phyloP scores from a whole-genome alignment of 306 rosid genomes.

The Betula pendula region DNA sequence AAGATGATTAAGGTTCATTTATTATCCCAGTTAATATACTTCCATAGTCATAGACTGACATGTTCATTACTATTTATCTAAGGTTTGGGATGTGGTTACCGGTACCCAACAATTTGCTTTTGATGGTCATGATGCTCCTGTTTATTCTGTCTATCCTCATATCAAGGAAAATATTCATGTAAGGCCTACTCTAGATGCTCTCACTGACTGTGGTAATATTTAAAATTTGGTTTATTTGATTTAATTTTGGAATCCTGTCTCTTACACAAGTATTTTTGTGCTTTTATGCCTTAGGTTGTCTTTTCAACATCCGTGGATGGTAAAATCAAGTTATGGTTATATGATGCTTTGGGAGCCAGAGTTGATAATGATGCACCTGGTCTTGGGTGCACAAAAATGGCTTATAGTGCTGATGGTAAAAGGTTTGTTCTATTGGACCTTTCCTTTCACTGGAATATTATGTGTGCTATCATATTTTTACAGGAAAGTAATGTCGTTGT shows the following conservation, averaged over 20 bases:
- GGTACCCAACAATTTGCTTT: slow-evolving; percentile 16
- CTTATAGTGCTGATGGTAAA: slow-evolving; percentile 28
- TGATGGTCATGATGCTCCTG: slow-evolving; percentile 30
- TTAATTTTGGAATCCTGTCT: background rate
- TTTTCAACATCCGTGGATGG: slow-evolving; percentile 19
- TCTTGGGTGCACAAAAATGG: slow-evolving; percentile 11
- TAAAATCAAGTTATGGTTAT: slow-evolving; percentile 35
- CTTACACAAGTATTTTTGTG: too few species aligned
- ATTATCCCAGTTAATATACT: background rate
- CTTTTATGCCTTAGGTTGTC: slow-evolving; percentile 25
- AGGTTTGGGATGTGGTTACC: slow-evolving; percentile 34
- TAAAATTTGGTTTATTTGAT: background rate
- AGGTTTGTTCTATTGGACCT: background rate
- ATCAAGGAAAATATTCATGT: slow-evolving; percentile 20
- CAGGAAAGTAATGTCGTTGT: background rate
- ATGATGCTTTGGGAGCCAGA: slow-evolving; percentile 10
- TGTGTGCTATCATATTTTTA: background rate
- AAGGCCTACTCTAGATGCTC: slow-evolving; percentile 17
- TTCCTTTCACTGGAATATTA: background rate
- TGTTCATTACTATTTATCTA: slow-evolving; percentile 16
- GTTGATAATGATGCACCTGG: slow-evolving; percentile 18
- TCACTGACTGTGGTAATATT: background rate
- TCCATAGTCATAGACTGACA: slow-evolving; percentile 14
- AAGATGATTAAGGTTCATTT: slow-evolving; percentile 53
- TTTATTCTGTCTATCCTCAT: slow-evolving; percentile 26